Base-by-base conservation (phyloP, 768 basidiomycete genomes). In the Inosperma sp. region DNA sequence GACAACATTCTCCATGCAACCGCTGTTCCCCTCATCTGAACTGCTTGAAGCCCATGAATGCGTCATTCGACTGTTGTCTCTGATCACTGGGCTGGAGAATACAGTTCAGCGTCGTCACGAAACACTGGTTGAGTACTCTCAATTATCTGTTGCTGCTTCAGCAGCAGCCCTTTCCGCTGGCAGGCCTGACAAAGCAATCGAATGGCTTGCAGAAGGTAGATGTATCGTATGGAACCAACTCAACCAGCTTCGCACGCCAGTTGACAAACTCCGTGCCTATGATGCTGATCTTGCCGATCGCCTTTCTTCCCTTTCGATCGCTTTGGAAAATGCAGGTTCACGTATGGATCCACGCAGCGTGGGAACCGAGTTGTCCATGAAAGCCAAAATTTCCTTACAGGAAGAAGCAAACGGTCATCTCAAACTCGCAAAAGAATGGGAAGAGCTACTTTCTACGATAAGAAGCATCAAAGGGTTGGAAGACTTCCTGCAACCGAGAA, bases 191-290 rank as follows among this genome's bases (percentile, higher is more conserved):
- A 49, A 23, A 16, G 48, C 48, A 4, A 56, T 73, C 26, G 68
- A 71, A 51, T 61, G 69, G 61, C 59, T 73, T 9, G 66, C 67
- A 34, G 58, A 63, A 44, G 65, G 66, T 3, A 60, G 65, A 5
- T 60, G 59, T 22, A 41, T 68, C 10, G 53, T 66, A 7, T 68
- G 68, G 66, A 52, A 42, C 23, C 67, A 67, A 35, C 43, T 63
- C 1, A 53, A 56, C 17, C 49, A 61, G 9, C 53, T 65, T 4
- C 56, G 61, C 4, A 57, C 60, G 7, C 63, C 65, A 0, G 14
- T 63, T 4, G 58, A 64, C 41, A 45, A 51, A 17, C 54, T 65
- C 1, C 16, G 41, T 2, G 19, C 48, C 9, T 23, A 36, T 5
- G 6, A 59, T 34, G 48, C 53, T 6, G 42, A 29, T 3, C 42